Percentiles rank a stretch among this genome's conserved stretches.
Conservation (phyloP, 2,329 filamentous ascomycete species). For the Epichloe coenophiala region DNA sequence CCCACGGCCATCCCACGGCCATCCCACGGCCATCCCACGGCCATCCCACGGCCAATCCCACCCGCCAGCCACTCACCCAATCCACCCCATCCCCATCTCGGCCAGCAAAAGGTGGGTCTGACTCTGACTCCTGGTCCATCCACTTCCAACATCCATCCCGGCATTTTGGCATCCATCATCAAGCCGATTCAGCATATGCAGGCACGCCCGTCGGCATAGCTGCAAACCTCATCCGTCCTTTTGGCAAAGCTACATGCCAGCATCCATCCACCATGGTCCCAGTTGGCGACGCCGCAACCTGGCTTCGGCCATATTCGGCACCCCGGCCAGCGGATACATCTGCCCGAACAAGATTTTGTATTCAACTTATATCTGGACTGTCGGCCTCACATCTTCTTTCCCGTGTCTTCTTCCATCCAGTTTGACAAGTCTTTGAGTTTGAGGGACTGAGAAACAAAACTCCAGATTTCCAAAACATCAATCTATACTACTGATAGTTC, state of each 20-base stretch:
- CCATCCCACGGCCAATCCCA: not conserved
- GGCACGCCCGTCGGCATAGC: slow-evolving; percentile 1
- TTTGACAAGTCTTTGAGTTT: slow-evolving; percentile 6
- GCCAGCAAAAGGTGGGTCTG: not conserved
- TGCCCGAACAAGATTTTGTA: not conserved
- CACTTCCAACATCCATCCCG: slow-evolving; percentile 3
- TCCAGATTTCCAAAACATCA: slow-evolving; percentile 12
- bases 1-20: not conserved
- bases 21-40: not conserved
- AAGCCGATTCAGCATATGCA: slow-evolving; percentile 1
- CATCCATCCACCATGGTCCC: not conserved
- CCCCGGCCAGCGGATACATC: not conserved
- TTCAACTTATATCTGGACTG: slow-evolving; percentile 7
- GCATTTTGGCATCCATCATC: slow-evolving; percentile 1
- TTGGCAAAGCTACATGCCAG: slow-evolving; percentile 1
- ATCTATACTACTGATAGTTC: slow-evolving; percentile 13
- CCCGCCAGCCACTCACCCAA: not conserved
- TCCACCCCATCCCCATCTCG: not conserved
- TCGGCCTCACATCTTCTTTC: slow-evolving; percentile 7
- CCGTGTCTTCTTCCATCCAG: not conserved
- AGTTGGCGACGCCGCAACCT: not conserved
- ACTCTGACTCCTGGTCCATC: not conserved
- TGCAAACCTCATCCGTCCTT: slow-evolving; percentile 1
- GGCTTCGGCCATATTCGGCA: not conserved
- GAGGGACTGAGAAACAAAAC: slow-evolving; percentile 10